These are phyloP conservation scores for Phytopythium cucurbitacearum DNA, from an alignment of 352 stramenopile genomes.

Conservation along the genomic window DNA sequence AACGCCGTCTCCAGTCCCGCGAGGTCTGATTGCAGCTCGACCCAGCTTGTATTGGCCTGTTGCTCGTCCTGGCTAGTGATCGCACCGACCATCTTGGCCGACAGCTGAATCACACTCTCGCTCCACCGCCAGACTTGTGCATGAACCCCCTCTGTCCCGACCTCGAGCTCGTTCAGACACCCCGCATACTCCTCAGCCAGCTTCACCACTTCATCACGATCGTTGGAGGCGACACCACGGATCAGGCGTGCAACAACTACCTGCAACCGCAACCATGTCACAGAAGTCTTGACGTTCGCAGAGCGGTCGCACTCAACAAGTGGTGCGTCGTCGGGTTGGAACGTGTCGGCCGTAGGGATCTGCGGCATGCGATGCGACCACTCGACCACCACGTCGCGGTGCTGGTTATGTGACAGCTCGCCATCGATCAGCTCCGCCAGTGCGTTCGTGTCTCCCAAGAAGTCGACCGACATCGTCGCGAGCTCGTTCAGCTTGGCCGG, in stretches of 20 bases:
- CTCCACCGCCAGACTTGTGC: constrained; percentile 60
- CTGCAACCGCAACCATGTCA: constrained; percentile 65
- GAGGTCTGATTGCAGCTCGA: constrained; percentile 11
- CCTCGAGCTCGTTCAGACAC: constrained; percentile 13
- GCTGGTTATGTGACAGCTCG: constrained; percentile 65
- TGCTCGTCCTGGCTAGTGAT: constrained; percentile 9
- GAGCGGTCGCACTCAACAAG: constrained; percentile 74
- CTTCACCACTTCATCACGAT: constrained; percentile 17
- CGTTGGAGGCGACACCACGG: constrained; percentile 17
- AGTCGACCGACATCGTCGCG: constrained; percentile 28
- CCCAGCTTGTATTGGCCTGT: not conserved
- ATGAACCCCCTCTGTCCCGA: constrained; percentile 1
- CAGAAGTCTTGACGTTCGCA: constrained; percentile 30
- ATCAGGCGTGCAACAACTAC: constrained; percentile 49
- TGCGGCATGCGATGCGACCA: constrained; percentile 38
- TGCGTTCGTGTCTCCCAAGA: constrained; percentile 26
- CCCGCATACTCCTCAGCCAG: constrained; percentile 30
- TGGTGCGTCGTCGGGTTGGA: constrained; percentile 26
- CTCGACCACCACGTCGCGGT: constrained; percentile 72
- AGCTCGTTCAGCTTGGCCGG: constrained; percentile 45
- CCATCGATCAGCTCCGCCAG: constrained; percentile 39
- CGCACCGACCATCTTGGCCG: constrained; percentile 4
- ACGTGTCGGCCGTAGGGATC: constrained; percentile 32
- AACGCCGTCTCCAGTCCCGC: constrained; percentile 27
- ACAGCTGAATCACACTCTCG: constrained; percentile 10